Base-by-base conservation (phyloP, 2,329 filamentous ascomycete species). In the Phoma sp. region DNA sequence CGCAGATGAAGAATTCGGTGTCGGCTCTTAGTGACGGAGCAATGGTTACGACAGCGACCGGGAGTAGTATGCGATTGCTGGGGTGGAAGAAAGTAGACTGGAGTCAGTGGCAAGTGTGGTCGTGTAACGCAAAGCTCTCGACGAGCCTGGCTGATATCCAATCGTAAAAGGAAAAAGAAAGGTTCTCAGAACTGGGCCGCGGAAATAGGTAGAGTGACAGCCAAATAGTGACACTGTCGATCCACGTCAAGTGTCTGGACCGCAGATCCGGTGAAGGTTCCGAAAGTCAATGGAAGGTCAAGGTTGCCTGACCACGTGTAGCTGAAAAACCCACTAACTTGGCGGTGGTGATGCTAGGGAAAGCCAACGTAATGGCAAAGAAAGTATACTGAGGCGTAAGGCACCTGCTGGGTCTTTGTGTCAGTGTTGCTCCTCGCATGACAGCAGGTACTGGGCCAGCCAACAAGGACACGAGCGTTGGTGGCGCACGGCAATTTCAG, bases 371-470 rank as follows among this genome's bases (percentile, higher is more conserved):
- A 32, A 6, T 46, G 51, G 50, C 33, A 40, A 30, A 45, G 45
- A 47, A 32, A 24, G 41, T 36, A 53, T 61, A 64, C 66, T 66
- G 66, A 59, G 61, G 57, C 64, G 57, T 67, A 60, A 50, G 53
- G 55, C 60, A 50, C 55, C 66, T 71, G 58, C 44, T 57, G 49
- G 59, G 48, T 57, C 52, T 65, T 41, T 56, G 49, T 47, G 60
- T 73, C 57, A 72, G 69, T 63, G 23, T 44, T 32, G 48, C 60
- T 47, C 59, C 58, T 68, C 59, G 69, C 69, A 71, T 73, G 51
- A 67, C 44, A 56, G 55, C 58, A 55, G 47, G 42, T 61, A 63
- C 51, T 56, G 60, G 61, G 48, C 32, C 48, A 57, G 63, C 62
- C 49, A 54, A 60, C 52, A 61, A 66, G 33, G 38, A 43, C 42